Conservation (phyloP, 495 filamentous ascomycete genomes). For the Penicillium tannophilum region DNA sequence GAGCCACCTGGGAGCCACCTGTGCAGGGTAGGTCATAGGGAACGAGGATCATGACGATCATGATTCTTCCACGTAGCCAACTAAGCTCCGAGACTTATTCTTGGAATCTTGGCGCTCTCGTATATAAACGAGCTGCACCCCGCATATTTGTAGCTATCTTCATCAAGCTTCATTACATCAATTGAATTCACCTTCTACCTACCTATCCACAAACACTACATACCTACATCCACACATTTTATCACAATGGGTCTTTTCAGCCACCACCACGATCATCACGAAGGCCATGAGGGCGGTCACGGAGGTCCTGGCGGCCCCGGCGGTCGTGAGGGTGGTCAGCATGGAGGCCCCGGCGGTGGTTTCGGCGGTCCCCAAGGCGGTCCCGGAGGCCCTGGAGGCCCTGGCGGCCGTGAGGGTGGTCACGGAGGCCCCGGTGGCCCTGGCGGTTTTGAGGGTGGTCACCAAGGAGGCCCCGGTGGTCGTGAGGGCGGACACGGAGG, state of each 20-base stretch:
- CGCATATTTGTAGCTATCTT: not conserved
- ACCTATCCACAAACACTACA: not conserved
- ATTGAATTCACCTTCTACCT: not conserved
- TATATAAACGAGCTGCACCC: constrained; percentile 1
- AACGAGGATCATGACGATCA: constrained; percentile 1
- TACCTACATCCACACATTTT: constrained; percentile 1
- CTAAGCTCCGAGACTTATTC: not conserved
- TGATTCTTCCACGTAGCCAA: not conserved
- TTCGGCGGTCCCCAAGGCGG: constrained; percentile 1
- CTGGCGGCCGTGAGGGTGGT: constrained; percentile 1
- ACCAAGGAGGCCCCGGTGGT: constrained; percentile 8
- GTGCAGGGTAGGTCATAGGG: not conserved
- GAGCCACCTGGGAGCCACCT: not conserved
- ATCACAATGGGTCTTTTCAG: constrained; percentile 20
- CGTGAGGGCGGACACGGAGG: constrained; percentile 12
- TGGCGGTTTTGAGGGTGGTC: constrained; percentile 11
- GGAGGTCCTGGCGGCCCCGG: constrained; percentile 8
- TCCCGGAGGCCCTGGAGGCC: not conserved
- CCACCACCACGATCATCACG: constrained; percentile 11
- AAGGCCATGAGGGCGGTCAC: constrained; percentile 6
- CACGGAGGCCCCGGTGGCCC: constrained; percentile 6
- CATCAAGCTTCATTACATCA: not conserved
- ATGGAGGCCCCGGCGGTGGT: constrained; percentile 7
- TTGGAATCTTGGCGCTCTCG: not conserved
- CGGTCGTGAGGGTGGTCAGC: constrained; percentile 5